Conservation (phyloP, 2,329 filamentous ascomycete species). For the Ascochyta koolunga region DNA sequence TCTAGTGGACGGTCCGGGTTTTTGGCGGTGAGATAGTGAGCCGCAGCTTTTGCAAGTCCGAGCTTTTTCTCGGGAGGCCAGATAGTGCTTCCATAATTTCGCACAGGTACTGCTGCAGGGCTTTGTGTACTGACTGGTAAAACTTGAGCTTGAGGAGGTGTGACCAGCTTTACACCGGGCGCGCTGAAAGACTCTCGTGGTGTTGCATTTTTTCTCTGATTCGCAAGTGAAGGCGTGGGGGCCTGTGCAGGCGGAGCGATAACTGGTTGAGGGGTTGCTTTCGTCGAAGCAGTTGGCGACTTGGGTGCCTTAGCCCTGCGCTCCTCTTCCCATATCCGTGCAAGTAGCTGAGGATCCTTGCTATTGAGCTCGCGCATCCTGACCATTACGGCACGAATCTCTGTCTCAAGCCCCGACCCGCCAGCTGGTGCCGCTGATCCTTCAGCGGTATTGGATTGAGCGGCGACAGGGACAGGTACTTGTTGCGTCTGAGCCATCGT, state of each 20-base stretch:
- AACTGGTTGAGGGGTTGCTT: constrained; percentile 28
- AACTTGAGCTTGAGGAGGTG: constrained; percentile 7
- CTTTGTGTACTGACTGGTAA: constrained; percentile 6
- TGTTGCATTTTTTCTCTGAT: constrained; percentile 29
- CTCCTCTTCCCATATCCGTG: constrained; percentile 63
- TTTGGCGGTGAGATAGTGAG: constrained; percentile 53
- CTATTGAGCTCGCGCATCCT: constrained; percentile 64
- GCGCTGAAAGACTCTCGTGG: constrained; percentile 20
- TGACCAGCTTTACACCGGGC: constrained; percentile 9
- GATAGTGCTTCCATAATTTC: constrained; percentile 43
- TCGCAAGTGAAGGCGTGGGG: constrained; percentile 23
- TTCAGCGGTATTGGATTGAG: constrained; percentile 13
- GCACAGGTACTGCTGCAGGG: constrained; percentile 9
- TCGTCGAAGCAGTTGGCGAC: constrained; percentile 31
- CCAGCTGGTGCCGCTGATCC: constrained; percentile 1
- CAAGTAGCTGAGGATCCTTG: constrained; percentile 61
- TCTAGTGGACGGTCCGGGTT: constrained; percentile 52
- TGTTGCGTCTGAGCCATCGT: constrained; percentile 37
- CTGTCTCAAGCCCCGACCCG: constrained; percentile 50
- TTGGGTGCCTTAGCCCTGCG: constrained; percentile 45
- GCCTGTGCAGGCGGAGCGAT: constrained; percentile 12
- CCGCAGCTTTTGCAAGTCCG: constrained; percentile 57
- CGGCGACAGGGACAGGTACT: not conserved
- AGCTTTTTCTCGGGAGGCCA: constrained; percentile 61
- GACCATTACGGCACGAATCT: constrained; percentile 62